A percentile compares a stretch with the other conserved stretches of the same genome.
phyloP scores from a whole-genome alignment of 176 grass and related monocot genomes.

The Alloteropsis semialata region DNA sequence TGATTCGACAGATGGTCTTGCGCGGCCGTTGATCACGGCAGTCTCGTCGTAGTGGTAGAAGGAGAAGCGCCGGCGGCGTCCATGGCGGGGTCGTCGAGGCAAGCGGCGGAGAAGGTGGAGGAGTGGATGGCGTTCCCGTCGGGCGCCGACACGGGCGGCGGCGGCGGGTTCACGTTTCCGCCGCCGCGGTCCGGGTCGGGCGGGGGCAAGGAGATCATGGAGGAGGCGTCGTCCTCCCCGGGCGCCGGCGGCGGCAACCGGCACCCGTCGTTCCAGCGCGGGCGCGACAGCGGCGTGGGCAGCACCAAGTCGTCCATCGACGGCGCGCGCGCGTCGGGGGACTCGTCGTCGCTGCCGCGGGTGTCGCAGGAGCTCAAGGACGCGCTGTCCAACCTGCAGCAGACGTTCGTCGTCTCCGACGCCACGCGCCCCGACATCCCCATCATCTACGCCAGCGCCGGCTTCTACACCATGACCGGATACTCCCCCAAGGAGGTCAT shows the following conservation, averaged over 20 bases:
- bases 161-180: conserved; percentile 13
- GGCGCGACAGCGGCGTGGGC: not conserved
- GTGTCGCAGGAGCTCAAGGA: conserved; percentile 88
- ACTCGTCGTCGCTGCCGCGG: conserved; percentile 49
- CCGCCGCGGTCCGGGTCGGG: not conserved
- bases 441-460: conserved; percentile 90
- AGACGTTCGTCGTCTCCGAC: conserved; percentile 97
- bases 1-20: conserved; percentile 11
- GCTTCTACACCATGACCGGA: conserved; percentile 87
- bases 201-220: conserved; percentile 35
- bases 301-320: conserved; percentile 34
- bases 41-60: not conserved
- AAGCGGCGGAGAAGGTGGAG: conserved; percentile 7
- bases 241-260: not conserved
- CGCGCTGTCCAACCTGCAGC: conserved; percentile 79
- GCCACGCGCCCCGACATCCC: conserved; percentile 76
- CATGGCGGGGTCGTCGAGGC: conserved; percentile 30
- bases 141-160: not conserved
- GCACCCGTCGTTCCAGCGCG: conserved; percentile 13
- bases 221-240: not conserved
- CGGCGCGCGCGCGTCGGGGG: conserved; percentile 15
- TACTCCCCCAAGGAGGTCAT: conserved; percentile 73
- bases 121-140: conserved; percentile 47
- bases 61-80: not conserved
- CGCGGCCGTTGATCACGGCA: not conserved